phyloP scores from a whole-genome alignment of 805 yeast genomes.

The Clavispora asparagi region DNA sequence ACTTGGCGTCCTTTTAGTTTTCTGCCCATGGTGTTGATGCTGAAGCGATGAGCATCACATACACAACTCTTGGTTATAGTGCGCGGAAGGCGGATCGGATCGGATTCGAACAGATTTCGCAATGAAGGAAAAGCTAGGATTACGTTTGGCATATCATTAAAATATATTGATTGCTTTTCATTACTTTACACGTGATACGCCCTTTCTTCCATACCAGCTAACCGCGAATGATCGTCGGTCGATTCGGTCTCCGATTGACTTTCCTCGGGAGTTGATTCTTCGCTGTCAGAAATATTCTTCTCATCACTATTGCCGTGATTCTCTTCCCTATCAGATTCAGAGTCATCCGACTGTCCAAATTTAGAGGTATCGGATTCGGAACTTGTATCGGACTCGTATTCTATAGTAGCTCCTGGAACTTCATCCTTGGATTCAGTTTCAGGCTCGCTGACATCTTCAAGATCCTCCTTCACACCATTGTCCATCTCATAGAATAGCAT shows the following conservation, averaged over 20 bases:
- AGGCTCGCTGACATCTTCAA: conserved; percentile 1
- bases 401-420: not conserved
- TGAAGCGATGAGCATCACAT: conserved; percentile 14
- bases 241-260: not conserved
- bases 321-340: not conserved
- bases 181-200: conserved; percentile 1
- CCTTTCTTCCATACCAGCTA: conserved; percentile 1
- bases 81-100: not conserved
- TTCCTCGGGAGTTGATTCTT: not conserved
- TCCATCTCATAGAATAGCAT: conserved; percentile 80
- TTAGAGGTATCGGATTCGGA: not conserved
- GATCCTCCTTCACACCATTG: conserved; percentile 20
- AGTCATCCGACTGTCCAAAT: not conserved
- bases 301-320: not conserved
- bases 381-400: not conserved
- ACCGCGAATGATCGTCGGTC: not conserved
- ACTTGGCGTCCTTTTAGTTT: conserved; percentile 25
- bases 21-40: conserved; percentile 20
- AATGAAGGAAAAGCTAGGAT: too few relatives aligned
- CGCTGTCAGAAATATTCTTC: not conserved
- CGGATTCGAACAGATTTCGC: too few relatives aligned
- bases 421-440: conserved; percentile 2
- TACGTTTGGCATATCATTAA: too few relatives aligned
- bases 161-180: too few relatives aligned
- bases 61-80: not conserved